Evolutionary conservation across 1,139 yeast species (phyloP), one percentile per base, ranked within the genome.

Genomic region (Geotrichum cucujoidarum): DNA sequence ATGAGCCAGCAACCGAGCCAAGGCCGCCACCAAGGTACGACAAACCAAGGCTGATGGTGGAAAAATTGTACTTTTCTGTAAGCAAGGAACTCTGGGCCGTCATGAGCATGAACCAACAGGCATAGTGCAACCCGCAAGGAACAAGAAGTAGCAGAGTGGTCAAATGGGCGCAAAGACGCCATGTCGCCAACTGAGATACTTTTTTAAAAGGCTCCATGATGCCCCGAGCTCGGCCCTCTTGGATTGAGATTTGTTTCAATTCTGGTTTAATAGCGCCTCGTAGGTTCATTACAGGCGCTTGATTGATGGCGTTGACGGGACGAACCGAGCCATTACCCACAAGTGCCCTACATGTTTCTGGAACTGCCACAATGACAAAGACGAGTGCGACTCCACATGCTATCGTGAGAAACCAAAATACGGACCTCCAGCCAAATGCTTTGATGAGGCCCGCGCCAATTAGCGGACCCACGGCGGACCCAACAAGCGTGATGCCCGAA

Each of bases 401-500:
- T 18, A 83, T 78, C 3, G 83, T 79, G 45, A 83, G 65, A 54
- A 85, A 83, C 78, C 87, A 81, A 59, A 86, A 87, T 20, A 85
- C 78, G 0, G 87, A 80, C 51, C 88, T 71, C 94, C 95, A 86
- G 10, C 77, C 74, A 70, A 83, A 77, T n/a, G 73, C 64, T 1
- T 76, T 66, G 2, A 81, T 76, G 32, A 86, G 62, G 0, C 74
- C 77, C 4, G 90, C 84, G 18, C 95, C 95, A 20, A 86, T 66
- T 11, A 86, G 65, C 0, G 94, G 88, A 4, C 95, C 90, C 53
- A 84, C 71, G 0, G 87, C 88, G 57, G 80, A 83, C 1, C 94
- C 95, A 16, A 83, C 58, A 7, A 83, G 70, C 2, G 81, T 75
- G n/a, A 81, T 67, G 0, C 92, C 94, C n/a, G 77, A 65, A 2